Evolutionary conservation across 129 eudicot species (phyloP).

Genomic region (Artemisia argyi): DNA sequence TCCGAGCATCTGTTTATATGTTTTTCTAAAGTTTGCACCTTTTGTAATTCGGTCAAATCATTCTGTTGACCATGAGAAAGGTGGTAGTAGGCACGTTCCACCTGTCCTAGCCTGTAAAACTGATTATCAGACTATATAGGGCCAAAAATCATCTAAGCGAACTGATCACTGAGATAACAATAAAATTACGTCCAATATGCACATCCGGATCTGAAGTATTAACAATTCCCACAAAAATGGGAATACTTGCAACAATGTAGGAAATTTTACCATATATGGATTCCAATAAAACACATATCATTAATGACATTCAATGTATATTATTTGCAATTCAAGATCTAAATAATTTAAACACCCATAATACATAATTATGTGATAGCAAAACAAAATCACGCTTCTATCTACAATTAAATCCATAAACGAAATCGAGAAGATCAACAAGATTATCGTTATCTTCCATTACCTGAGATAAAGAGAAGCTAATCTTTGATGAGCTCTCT

Average conservation of each 20-base stretch:
- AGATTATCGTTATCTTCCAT: conserved; percentile 14
- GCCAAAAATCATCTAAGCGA: neutral
- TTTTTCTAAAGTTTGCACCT: conserved; percentile 42
- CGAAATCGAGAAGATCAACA: conserved; percentile 8
- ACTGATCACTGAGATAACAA: neutral
- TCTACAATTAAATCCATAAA: neutral
- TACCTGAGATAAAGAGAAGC: conserved; percentile 60
- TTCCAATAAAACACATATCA: conserved; percentile 3
- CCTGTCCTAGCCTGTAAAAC: conserved; percentile 49
- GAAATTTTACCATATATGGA: neutral
- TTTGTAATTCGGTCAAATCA: conserved; percentile 42
- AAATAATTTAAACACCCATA: conserved; percentile 5
- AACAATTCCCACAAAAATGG: conserved; percentile 3
- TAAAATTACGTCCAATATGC: neutral
- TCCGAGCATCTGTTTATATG: conserved; percentile 51
- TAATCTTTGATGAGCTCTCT: conserved; percentile 58
- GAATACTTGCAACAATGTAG: conserved; percentile 4
- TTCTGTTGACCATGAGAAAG: conserved; percentile 42
- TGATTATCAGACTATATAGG: conserved; percentile 3
- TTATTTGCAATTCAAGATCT: conserved; percentile 17
- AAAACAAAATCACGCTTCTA: conserved; percentile 14
- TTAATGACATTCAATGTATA: conserved; percentile 7
- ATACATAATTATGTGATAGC: conserved; percentile 10
- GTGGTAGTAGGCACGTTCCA: conserved; percentile 43
- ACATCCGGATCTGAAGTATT: neutral